Evolutionary conservation across 129 eudicot genomes (phyloP), one percentile per base, ranked within the genome.

Genomic region (Gnaphalium uliginosum): DNA sequence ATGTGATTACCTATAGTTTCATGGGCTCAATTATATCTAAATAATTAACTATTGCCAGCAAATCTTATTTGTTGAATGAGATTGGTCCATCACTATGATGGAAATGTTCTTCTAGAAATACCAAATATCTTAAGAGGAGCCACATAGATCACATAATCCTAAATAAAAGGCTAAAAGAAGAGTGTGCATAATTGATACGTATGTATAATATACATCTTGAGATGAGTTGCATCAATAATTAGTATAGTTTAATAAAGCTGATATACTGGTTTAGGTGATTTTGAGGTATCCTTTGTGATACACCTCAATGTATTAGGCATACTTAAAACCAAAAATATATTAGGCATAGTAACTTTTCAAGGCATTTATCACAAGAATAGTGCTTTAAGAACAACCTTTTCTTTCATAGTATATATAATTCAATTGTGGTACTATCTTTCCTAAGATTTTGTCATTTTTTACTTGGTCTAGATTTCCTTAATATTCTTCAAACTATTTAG

Each of bases 401-500:
- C 66, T 24, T 71, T 35, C 22, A 33, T 18, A 6, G 25, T 30
- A 33, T 50, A 4, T 69, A 14, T 25, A 37, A 78, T 60, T 69
- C 24, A 2, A 17, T 63, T 48, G 32, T 30, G 66, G 71, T 32
- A 76, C 10, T 54, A 54, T 6, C 30, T 57, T 27, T 57, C 43
- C n/a, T 53, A 65, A 73, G 56, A 19, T 41, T 72, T 9, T 65
- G 5, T 33, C 26, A 51, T 25, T 23, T 79, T 71, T 26, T 72
- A 71, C 53, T 14, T 54, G 78, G 78, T 79, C 68, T 65, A 64
- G 74, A 65, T 53, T 79, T 79, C 33, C 58, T 50, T 43, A 43
- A 43, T 71, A 32, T 32, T 63, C 59, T 64, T 79, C 68, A 79
- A 79, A 72, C 60, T 72, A 72, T 79, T 79, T 79, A 79, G 83